Percentiles rank a stretch among this genome's conserved stretches.
phyloP scores from a whole-genome alignment of 441 rosid genomes.

The Lepidium campestre region DNA sequence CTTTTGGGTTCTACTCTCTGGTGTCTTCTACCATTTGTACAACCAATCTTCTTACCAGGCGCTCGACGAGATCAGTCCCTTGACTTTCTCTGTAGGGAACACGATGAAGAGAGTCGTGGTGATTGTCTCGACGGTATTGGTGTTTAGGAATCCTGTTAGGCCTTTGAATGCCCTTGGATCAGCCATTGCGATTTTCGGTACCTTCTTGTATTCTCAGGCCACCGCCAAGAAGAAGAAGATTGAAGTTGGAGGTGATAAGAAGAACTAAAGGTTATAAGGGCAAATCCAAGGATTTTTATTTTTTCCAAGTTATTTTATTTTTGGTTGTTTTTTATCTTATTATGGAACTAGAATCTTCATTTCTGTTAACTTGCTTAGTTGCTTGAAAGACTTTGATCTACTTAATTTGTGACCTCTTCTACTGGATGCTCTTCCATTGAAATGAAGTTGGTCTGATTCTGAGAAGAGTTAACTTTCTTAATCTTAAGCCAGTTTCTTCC shows the following conservation, averaged over 20 bases:
- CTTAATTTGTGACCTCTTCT: neutral
- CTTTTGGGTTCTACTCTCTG: conserved; percentile 79
- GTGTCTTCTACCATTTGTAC: conserved; percentile 80
- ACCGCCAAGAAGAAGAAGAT: conserved; percentile 60
- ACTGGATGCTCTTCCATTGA: neutral
- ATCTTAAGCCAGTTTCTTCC: conserved; percentile 20
- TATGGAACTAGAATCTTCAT: neutral
- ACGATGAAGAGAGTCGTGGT: conserved; percentile 95
- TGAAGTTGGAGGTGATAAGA: conserved; percentile 41
- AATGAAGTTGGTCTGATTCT: neutral
- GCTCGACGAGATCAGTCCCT: conserved; percentile 87
- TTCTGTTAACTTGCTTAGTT: conserved; percentile 12
- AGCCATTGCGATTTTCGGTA: conserved; percentile 77
- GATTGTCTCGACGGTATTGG: conserved; percentile 77
- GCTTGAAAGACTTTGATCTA: conserved; percentile 7
- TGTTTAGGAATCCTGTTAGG: conserved; percentile 89
- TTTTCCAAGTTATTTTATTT: neutral
- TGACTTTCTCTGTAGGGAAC: conserved; percentile 88
- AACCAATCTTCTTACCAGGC: conserved; percentile 93
- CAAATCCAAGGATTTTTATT: neutral
- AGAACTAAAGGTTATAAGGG: conserved; percentile 26
- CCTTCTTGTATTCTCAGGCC: conserved; percentile 82
- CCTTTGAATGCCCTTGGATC: conserved; percentile 91
- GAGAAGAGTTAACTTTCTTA: conserved; percentile 2
- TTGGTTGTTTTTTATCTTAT: neutral